Base-by-base conservation (phyloP, 75 land plant species). In the Picea sitchensis region DNA sequence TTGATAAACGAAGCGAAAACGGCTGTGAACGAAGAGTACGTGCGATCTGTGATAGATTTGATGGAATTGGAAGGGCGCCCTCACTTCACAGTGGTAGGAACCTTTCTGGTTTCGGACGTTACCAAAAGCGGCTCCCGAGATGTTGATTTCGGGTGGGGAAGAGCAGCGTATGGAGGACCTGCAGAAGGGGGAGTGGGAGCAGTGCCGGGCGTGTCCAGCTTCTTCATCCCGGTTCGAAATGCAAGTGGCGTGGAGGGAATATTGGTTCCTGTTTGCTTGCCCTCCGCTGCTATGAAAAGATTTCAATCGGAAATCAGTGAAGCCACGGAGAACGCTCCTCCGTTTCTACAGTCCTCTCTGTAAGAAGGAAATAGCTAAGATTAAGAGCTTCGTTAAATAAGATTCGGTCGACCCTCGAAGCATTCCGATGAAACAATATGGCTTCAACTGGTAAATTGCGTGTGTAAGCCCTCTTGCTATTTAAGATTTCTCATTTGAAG, bases 41-140 rank as follows among this genome's bases (percentile, higher is more conserved):
- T 96, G 84, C 81, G 83, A 36, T 92, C 95, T 2, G 69, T 81
- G 57, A 86, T 91, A 7, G 93, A 93, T 26, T 79, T 86, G 57
- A 79, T 92, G 82, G 93, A 88, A 73, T 59, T 75, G 2, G 80
- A 47, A 17, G 86, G 81, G 0, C 69, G 84, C 32, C 86, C 83
- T 2, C 75, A 76, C 58, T 75, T 80, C 23, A 59, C 84, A 17
- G 78, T 79, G 79, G 84, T 30, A 59, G 15, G 87, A 32, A 61
- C 81, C 2, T 89, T 61, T 63, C 26, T 86, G 1, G 81, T 86
- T 36, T 86, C 91, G 1, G 86, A 86, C 67, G 61, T 86, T 26
- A 87, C 86, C 1, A 73, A 67, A 3, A 72, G 58, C 2, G 83
- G 86, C 17, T 82, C 82, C 38, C 63, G 58, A 59, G 77, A 81